Percentiles rank a stretch among this genome's conserved stretches.
Conservation (phyloP, 352 stramenopile genomes). For the Phytopythium ostracodes region DNA sequence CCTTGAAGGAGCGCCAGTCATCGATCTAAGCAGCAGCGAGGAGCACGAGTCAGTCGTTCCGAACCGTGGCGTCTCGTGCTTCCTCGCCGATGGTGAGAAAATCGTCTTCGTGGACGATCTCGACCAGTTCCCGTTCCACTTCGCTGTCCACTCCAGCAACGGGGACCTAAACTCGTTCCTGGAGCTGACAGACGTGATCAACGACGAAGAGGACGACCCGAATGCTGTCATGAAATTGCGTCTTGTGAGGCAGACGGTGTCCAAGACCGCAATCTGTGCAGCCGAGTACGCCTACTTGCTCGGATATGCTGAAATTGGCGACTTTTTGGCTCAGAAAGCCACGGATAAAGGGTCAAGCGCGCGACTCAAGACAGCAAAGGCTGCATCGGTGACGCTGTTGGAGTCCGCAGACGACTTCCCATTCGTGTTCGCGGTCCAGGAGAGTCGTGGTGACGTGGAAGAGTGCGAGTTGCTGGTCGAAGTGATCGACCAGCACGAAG, state of each 20-base stretch:
- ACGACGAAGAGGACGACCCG: conserved; percentile 1
- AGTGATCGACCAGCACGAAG: conserved; percentile 6
- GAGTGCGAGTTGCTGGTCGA: conserved; percentile 4
- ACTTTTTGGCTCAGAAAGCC: conserved; percentile 5
- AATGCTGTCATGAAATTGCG: conserved; percentile 4
- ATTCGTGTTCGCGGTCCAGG: conserved; percentile 10
- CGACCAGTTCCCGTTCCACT: conserved; percentile 10
- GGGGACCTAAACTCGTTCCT: conserved; percentile 7
- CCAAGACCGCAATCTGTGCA: not conserved
- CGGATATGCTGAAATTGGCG: conserved; percentile 9
- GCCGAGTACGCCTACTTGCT: conserved; percentile 14
- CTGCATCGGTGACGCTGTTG: not conserved
- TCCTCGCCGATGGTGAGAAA: not conserved
- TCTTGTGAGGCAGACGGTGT: not conserved
- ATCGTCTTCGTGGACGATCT: conserved; percentile 12
- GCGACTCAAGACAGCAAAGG: no score
- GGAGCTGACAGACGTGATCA: not conserved
- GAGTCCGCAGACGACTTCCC: conserved; percentile 1
- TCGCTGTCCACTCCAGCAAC: conserved; percentile 5
- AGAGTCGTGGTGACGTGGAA: conserved; percentile 5
- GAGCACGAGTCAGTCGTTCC: no score
- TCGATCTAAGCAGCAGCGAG: no score
- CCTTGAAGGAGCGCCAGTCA: no score
- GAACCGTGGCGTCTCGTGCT: no score
- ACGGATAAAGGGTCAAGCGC: no score